Evolutionary conservation across 2,329 filamentous ascomycete species (phyloP).

Genomic region (Arthrocladium fulminans): DNA sequence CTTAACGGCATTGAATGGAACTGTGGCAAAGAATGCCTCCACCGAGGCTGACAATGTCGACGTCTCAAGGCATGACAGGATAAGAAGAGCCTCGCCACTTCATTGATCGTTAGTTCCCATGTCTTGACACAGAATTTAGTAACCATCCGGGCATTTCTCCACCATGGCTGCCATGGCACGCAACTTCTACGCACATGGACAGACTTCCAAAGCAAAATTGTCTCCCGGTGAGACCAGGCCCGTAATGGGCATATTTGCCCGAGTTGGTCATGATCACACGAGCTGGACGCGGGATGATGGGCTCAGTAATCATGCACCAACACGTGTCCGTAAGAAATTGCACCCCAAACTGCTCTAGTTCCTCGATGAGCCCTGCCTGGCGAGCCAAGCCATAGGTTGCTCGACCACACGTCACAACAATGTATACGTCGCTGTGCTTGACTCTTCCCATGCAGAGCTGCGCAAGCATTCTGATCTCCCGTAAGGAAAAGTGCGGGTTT

Average conservation of each 20-base stretch:
- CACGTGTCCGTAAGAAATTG: slow-evolving; percentile 39
- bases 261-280: slow-evolving; percentile 39
- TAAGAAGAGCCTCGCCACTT: no score
- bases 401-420: slow-evolving; percentile 11
- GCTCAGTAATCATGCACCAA: slow-evolving; percentile 41
- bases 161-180: slow-evolving; percentile 15
- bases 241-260: slow-evolving; percentile 41
- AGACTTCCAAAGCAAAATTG: slow-evolving; percentile 25
- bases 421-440: slow-evolving; percentile 17
- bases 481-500: slow-evolving; percentile 38
- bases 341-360: slow-evolving; percentile 32
- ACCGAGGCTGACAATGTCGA: no score
- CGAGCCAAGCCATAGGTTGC: slow-evolving; percentile 14
- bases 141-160: neutral
- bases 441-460: slow-evolving; percentile 24
- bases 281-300: slow-evolving; percentile 26
- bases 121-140: neutral
- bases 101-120: no score
- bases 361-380: slow-evolving; percentile 25
- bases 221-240: slow-evolving; percentile 21
- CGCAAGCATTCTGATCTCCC: slow-evolving; percentile 30
- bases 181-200: slow-evolving; percentile 23
- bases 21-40: no score
- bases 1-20: no score
- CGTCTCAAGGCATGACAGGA: no score